A percentile compares a stretch with the other conserved stretches of the same genome.
Conservation (phyloP, 768 basidiomycete genomes). For the Pisolithus tinctorius region DNA sequence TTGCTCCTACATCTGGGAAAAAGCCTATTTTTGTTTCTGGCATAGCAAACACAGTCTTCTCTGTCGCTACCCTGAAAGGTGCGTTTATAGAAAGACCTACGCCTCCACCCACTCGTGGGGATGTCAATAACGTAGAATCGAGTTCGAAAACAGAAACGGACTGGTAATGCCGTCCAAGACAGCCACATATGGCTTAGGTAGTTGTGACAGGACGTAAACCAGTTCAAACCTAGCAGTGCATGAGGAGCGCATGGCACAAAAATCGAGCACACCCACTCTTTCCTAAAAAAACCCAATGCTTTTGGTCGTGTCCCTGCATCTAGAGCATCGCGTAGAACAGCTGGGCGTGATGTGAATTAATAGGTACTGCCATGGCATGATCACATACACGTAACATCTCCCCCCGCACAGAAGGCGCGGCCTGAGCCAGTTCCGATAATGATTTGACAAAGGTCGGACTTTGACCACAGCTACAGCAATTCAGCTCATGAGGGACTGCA, state of each 20-base stretch:
- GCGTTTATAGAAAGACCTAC: conserved; percentile 83
- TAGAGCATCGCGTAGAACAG: conserved; percentile 47
- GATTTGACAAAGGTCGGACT: conserved; percentile 61
- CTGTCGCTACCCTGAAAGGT: conserved; percentile 88
- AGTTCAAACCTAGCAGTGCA: conserved; percentile 59
- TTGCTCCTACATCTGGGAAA: conserved; percentile 89
- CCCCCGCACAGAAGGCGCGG: conserved; percentile 88
- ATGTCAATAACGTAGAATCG: conserved; percentile 2
- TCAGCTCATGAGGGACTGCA: conserved; percentile 5
- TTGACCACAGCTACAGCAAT: conserved; percentile 59
- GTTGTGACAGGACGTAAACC: conserved; percentile 61
- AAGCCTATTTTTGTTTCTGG: conserved; percentile 93
- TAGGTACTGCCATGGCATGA: conserved; percentile 1
- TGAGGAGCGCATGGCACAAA: conserved; percentile 3
- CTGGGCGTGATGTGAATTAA: conserved; percentile 29
- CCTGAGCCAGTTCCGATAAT: conserved; percentile 69
- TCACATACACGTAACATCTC: conserved; percentile 81
- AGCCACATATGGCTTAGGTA: conserved; percentile 85
- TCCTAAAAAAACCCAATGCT: conserved; percentile 85
- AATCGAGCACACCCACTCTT: conserved; percentile 57
- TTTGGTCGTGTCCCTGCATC: conserved; percentile 44
- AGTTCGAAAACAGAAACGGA: conserved; percentile 33
- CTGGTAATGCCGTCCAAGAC: conserved; percentile 90
- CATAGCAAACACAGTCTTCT: conserved; percentile 90
- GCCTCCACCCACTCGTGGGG: conserved; percentile 82